phyloP scores from a whole-genome alignment of 169 alveolate species.

The Plasmodium coatneyi region DNA sequence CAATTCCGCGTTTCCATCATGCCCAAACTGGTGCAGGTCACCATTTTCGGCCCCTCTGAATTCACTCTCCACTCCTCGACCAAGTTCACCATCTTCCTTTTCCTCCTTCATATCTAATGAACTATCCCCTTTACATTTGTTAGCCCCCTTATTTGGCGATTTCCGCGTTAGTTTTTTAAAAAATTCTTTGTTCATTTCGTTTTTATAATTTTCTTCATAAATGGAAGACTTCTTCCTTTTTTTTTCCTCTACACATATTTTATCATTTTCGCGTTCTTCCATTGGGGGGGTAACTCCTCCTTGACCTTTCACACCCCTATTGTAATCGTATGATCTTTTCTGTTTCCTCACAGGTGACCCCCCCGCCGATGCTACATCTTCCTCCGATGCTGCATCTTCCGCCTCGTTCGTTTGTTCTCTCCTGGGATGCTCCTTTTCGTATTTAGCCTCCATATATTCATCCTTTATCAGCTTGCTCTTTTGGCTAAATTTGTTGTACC shows the following conservation, averaged over 20 bases:
- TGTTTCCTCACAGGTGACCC: neutral
- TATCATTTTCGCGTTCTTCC: constrained; percentile 7
- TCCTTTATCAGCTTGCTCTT: neutral
- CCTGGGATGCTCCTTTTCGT: neutral
- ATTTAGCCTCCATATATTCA: neutral
- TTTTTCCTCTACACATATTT: neutral
- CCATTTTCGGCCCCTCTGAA: neutral
- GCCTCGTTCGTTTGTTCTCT: neutral
- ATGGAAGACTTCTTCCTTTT: constrained; percentile 1
- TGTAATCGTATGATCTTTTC: neutral
- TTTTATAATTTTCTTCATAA: constrained; percentile 21
- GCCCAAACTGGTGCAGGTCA: neutral
- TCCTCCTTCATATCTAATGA: neutral
- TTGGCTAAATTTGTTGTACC: neutral
- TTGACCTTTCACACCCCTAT: neutral
- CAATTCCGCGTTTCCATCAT: neutral
- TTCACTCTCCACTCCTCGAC: neutral
- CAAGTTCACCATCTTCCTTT: neutral
- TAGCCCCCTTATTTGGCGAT: constrained; percentile 6
- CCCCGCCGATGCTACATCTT: neutral
- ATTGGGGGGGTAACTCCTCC: neutral
- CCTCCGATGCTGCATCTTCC: neutral
- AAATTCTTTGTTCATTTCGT: constrained; percentile 1
- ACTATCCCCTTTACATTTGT: neutral
- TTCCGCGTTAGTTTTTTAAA: constrained; percentile 5